Percentiles rank a stretch among this genome's conserved stretches.
phyloP scores from a whole-genome alignment of 768 basidiomycete species.

The Phlebiopsis flavidoalba region DNA sequence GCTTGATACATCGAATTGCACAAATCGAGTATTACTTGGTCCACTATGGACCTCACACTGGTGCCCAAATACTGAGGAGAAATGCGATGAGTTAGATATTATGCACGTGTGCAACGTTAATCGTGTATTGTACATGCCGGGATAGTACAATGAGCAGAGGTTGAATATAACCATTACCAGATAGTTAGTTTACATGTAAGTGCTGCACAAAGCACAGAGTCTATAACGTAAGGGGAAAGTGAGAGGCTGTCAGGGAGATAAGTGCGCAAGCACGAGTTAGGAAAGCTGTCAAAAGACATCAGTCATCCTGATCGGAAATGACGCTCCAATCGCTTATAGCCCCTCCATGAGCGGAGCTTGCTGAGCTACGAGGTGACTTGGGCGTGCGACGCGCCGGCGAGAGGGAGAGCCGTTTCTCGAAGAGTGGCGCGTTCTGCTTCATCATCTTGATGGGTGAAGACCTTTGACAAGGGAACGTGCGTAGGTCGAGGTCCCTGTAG shows the following conservation, averaged over 20 bases:
- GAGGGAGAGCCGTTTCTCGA: conserved; percentile 20
- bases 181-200: neutral
- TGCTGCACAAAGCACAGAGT: neutral
- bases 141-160: neutral
- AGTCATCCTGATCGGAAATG: conserved; percentile 71
- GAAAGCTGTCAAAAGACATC: conserved; percentile 11
- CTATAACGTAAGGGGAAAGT: neutral
- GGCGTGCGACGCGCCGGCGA: conserved; percentile 14
- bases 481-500: conserved; percentile 94
- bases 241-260: neutral
- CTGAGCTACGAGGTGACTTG: conserved; percentile 19
- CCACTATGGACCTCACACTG: too few species aligned
- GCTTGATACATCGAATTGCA: too few species aligned
- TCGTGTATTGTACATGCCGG: neutral
- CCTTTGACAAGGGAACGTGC: conserved; percentile 83
- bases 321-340: conserved; percentile 82
- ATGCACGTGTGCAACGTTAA: neutral
- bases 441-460: conserved; percentile 19
- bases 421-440: conserved; percentile 33
- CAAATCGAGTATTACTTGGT: too few species aligned
- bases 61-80: too few species aligned
- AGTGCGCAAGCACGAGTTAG: neutral
- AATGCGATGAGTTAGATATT: too few species aligned
- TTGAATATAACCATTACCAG: neutral
- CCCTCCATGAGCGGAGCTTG: conserved; percentile 37